Evolutionary conservation across 345 rosid species (phyloP).

Genomic region (Fremontodendron californicum): DNA sequence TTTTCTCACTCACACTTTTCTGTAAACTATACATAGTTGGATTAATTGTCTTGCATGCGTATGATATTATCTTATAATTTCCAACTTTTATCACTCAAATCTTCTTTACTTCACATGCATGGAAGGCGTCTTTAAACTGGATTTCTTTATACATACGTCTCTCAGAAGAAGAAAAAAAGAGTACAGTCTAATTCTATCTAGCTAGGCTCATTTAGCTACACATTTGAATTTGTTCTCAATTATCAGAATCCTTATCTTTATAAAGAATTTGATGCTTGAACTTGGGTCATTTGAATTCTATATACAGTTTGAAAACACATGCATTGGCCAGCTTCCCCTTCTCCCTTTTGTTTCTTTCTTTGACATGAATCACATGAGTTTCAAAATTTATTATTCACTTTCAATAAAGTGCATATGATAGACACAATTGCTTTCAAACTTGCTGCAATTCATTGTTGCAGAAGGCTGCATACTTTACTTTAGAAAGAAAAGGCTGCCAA

Average conservation of each 20-base stretch:
- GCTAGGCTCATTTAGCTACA: neutral
- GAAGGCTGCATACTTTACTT: neutral
- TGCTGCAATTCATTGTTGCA: neutral
- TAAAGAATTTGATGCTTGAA: neutral
- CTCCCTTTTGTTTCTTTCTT: neutral
- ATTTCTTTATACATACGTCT: neutral
- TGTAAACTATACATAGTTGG: neutral
- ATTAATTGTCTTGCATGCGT: neutral
- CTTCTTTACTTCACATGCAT: neutral
- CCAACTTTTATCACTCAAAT: neutral
- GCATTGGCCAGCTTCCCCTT: neutral
- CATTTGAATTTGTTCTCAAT: neutral
- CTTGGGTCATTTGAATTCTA: neutral
- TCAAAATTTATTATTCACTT: too few relatives aligned
- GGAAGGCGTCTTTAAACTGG: neutral
- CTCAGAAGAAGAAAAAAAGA: neutral
- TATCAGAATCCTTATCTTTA: neutral
- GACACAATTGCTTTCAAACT: neutral
- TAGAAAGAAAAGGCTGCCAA: neutral
- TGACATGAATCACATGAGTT: too few relatives aligned
- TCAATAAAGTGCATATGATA: neutral
- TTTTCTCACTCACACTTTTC: neutral
- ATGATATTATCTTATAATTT: neutral
- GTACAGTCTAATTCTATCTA: neutral
- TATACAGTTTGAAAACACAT: neutral